Percentiles rank a stretch among this genome's conserved stretches.
phyloP scores from a whole-genome alignment of 23 red algal species.

The Gracilaria caudata region DNA sequence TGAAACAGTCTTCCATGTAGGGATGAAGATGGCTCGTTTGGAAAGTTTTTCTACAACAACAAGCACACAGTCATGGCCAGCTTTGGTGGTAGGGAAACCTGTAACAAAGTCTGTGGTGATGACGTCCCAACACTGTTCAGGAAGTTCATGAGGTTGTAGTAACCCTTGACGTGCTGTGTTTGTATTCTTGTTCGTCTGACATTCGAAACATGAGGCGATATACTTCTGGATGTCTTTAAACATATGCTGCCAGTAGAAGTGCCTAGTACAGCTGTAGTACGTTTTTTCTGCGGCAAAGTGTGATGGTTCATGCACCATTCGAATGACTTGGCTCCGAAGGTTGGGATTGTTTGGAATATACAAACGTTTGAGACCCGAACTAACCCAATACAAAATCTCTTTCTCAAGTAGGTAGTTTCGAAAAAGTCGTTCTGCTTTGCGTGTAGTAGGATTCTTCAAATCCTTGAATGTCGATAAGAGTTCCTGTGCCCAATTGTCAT shows the following conservation, averaged over 20 bases:
- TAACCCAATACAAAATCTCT: slow-evolving; percentile 3
- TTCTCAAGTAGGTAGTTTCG: not conserved
- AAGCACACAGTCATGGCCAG: slow-evolving; percentile 26
- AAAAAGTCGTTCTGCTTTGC: not conserved
- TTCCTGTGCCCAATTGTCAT: slow-evolving; percentile 7
- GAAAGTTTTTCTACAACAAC: slow-evolving; percentile 54
- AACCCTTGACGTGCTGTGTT: slow-evolving; percentile 9
- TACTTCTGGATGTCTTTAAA: slow-evolving; percentile 35
- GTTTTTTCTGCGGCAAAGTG: slow-evolving; percentile 19
- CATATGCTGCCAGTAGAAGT: slow-evolving; percentile 36
- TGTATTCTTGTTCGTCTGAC: slow-evolving; percentile 33
- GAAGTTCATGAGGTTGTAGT: slow-evolving; percentile 38
- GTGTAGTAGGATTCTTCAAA: not conserved
- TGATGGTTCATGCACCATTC: slow-evolving; percentile 16
- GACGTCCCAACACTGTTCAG: slow-evolving; percentile 32
- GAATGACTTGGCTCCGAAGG: not conserved
- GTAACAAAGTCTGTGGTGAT: slow-evolving; percentile 41
- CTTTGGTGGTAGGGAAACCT: slow-evolving; percentile 22
- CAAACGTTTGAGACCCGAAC: not conserved
- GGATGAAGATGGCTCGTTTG: slow-evolving; percentile 46
- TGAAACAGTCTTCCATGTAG: slow-evolving; percentile 12
- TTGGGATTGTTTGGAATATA: slow-evolving; percentile 8
- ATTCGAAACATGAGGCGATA: not conserved
- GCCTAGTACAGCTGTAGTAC: slow-evolving; percentile 15
- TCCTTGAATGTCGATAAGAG: not conserved